These are phyloP conservation scores for Yamadazyma blattariae DNA, from an alignment of 1,139 yeast genomes.

Conservation along the genomic window DNA sequence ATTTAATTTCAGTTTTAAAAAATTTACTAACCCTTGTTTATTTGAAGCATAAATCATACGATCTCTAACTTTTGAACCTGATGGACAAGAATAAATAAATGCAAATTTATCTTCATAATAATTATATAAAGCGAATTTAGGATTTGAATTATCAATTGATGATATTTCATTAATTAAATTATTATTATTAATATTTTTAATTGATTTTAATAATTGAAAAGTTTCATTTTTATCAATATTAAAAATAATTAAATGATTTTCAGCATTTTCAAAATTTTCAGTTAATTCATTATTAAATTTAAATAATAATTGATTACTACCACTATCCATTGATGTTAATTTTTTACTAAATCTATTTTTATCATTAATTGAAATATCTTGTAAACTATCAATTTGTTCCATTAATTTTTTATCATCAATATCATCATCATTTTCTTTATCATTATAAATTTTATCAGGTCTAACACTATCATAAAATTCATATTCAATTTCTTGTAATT, in stretches of 20 bases:
- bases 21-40: conserved; percentile 61
- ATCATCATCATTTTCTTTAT: conserved; percentile 65
- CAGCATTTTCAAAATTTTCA: conserved; percentile 19
- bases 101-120: conserved; percentile 30
- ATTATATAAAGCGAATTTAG: conserved; percentile 60
- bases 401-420: conserved; percentile 33
- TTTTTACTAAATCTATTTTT: conserved; percentile 17
- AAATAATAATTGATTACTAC: conserved; percentile 23
- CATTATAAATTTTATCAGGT: conserved; percentile 28
- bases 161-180: conserved; percentile 19
- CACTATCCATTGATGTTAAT: conserved; percentile 36
- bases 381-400: conserved; percentile 34
- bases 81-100: conserved; percentile 86
- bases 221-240: conserved; percentile 31
- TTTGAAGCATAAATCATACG: conserved; percentile 92
- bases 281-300: conserved; percentile 24
- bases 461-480: conserved; percentile 38
- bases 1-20: conserved; percentile 35
- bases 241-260: conserved; percentile 26
- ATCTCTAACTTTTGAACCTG: conserved; percentile 84
- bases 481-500: conserved; percentile 55
- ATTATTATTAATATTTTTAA: conserved; percentile 16
- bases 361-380: conserved; percentile 24
- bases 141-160: conserved; percentile 14
- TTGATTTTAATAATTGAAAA: conserved; percentile 20